A percentile compares a stretch with the other conserved stretches of the same genome.
These are phyloP conservation scores for Boletus barrowsii DNA, from an alignment of 768 basidiomycete genomes.

Conservation along the genomic window DNA sequence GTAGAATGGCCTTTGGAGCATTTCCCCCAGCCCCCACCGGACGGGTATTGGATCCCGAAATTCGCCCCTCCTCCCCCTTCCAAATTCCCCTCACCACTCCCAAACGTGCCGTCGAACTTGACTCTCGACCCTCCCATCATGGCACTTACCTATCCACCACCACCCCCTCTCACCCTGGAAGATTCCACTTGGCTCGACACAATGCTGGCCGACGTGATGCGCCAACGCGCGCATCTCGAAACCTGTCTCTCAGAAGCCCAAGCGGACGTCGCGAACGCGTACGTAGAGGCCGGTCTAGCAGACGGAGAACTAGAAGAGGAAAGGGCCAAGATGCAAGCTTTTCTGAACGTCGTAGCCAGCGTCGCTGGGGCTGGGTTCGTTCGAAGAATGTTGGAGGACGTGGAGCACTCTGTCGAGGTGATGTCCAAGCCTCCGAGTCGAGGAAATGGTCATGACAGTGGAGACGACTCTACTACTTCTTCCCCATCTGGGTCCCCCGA, in stretches of 20 bases:
- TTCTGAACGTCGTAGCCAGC: constrained; percentile 20
- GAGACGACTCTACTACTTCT: not conserved
- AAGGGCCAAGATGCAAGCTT: constrained; percentile 20
- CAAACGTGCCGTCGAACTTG: constrained; percentile 3
- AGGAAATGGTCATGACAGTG: not conserved
- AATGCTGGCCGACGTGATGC: constrained; percentile 27
- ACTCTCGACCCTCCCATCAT: constrained; percentile 29
- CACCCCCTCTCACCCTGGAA: constrained; percentile 19
- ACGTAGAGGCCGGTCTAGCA: constrained; percentile 27
- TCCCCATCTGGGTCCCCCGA: not conserved
- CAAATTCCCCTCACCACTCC: constrained; percentile 10
- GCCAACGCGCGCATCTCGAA: constrained; percentile 24
- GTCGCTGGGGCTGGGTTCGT: constrained; percentile 31
- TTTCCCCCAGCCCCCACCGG: constrained; percentile 26
- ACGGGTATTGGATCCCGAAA: constrained; percentile 28
- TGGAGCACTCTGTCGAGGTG: constrained; percentile 8
- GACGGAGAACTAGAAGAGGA: constrained; percentile 26
- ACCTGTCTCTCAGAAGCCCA: constrained; percentile 12
- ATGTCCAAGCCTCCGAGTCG: constrained; percentile 9
- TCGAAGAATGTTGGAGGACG: constrained; percentile 22
- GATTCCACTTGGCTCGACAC: constrained; percentile 27
- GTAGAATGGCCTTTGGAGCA: constrained; percentile 27
- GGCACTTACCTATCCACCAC: constrained; percentile 26
- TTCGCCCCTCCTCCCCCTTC: constrained; percentile 16
- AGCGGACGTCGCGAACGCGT: constrained; percentile 19